Evolutionary conservation across 495 filamentous ascomycete genomes (phyloP), one percentile per base, ranked within the genome.

Genomic region (Neurospora sp.): DNA sequence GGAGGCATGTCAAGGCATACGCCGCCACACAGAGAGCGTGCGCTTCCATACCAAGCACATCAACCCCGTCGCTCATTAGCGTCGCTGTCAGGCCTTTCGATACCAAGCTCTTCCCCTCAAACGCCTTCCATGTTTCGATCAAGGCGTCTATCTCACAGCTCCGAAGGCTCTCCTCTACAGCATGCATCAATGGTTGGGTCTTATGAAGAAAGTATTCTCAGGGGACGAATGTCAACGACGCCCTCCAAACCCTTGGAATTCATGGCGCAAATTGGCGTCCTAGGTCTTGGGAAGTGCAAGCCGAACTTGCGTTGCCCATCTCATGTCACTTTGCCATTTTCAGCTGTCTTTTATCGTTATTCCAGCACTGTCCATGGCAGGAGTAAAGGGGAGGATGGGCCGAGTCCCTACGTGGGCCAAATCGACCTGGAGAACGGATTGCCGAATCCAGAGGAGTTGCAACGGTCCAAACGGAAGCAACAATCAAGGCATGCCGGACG

Each of bases 101-200:
- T 88, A 5, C 31, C 71, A 42, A 84, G 83, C 8, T 82, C 83
- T n/a, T 88, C 88, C 0, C 88, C 90, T 1, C 91, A 91, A 70
- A 86, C 88, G 8, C 88, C 89, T n/a, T 78, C 80, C 3, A 81
- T 84, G n/a, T 76, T 87, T 5, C 86, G 87, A 11, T 80, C 88
- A 22, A 87, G 93, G 70, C 84, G 92, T 44, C 91, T 91, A 1
- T 97, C 94, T 1, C 85, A 91, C 71, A 86, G 88, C 44, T 91
- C 92, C 3, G 94, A 98, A 22, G 81, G 84, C 18, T 92, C 93
- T 16, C 87, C 93, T 3, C 85, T 94, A 27, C 91, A 93, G 39
- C 93, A 94, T 83, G 95, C 95, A 35, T 92, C 94, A 5, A 94
- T 99, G 91, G 96, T 99, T 20, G 96, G 96, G 0, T 98, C 96